A percentile compares a stretch with the other conserved stretches of the same genome.
Evolutionary conservation across 1,139 yeast genomes (phyloP).

Genomic region (Suhomyces taliae): DNA sequence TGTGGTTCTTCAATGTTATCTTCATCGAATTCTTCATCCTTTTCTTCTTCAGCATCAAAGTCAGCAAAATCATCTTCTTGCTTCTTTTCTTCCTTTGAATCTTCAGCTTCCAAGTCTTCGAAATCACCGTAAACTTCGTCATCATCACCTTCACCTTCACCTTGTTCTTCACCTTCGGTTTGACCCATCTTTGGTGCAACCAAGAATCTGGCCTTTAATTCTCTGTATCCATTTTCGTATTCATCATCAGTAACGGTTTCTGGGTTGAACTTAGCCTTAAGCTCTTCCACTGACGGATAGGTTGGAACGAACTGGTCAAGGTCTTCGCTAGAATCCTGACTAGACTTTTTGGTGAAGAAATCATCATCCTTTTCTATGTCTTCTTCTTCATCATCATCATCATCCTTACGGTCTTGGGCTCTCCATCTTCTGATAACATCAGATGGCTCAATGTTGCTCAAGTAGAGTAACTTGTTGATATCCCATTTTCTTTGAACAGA

Average conservation of each 20-base stretch:
- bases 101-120: conserved; percentile 63
- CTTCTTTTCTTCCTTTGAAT: conserved; percentile 21
- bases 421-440: conserved; percentile 81
- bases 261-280: conserved; percentile 55
- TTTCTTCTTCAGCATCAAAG: conserved; percentile 52
- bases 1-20: conserved; percentile 28
- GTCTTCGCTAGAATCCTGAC: conserved; percentile 28
- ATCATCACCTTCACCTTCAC: conserved; percentile 38
- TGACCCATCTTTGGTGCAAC: conserved; percentile 60
- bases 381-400: conserved; percentile 48
- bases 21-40: conserved; percentile 35
- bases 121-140: conserved; percentile 72
- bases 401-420: conserved; percentile 50
- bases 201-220: conserved; percentile 60
- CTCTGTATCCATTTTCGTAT: conserved; percentile 46
- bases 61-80: conserved; percentile 53
- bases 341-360: conserved; percentile 59
- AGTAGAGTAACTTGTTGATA: conserved; percentile 74
- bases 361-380: conserved; percentile 42
- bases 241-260: conserved; percentile 34
- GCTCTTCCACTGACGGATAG: conserved; percentile 50
- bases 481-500: conserved; percentile 63
- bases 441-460: conserved; percentile 70
- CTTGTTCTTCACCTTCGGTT: conserved; percentile 37
- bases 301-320: conserved; percentile 34